Evolutionary conservation across 768 basidiomycete species (phyloP), one percentile per base, ranked within the genome.

Genomic region (Termitomyces sp.): DNA sequence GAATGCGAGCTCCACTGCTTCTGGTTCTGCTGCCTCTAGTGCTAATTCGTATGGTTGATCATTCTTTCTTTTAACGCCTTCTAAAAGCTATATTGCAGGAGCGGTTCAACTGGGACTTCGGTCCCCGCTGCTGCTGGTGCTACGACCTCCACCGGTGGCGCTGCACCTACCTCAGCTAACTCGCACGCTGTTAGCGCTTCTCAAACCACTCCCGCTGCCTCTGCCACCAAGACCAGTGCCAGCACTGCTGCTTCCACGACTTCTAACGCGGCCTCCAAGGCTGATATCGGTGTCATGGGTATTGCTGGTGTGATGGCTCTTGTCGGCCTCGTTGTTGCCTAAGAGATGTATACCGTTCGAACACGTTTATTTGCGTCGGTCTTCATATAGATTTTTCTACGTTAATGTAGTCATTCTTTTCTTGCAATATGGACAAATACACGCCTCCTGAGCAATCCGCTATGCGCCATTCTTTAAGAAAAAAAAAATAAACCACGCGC

Each of bases 291-390:
- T 10, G 64, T 72, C 0, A 70, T 76, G 61, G 78, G 80, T 15
- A 61, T 83, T 26, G 80, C 78, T 47, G 76, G 75, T 40, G 33
- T 82, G 38, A 68, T 85, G 65, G 81, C 82, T 21, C 62, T 83
- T 44, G 66, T 81, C 54, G 82, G 82, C 42, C 74, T 77, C 52
- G 73, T 72, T 49, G 69, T 84, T 21, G 71, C 82, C 54, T 81
- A 55, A 50, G 46, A 35, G 41, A 38, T 21, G 15, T 37, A 26
- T 31, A 1, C 40, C 23, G 15, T 53, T 10, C 41, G 17, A 14
- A 15, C n/a, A 5, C 11, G n/a, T 40, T 19, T 44, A 9, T 19
- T 19, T 55, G 14, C 41, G 23, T 56, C 28, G 45, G 38, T 21
- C 40, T 53, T 53, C 12, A 37, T 57, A 48, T 38, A 47, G 35